These are phyloP conservation scores for Chamaecyparis obtusa DNA, from an alignment of 75 land plant species.

Conservation along the genomic window DNA sequence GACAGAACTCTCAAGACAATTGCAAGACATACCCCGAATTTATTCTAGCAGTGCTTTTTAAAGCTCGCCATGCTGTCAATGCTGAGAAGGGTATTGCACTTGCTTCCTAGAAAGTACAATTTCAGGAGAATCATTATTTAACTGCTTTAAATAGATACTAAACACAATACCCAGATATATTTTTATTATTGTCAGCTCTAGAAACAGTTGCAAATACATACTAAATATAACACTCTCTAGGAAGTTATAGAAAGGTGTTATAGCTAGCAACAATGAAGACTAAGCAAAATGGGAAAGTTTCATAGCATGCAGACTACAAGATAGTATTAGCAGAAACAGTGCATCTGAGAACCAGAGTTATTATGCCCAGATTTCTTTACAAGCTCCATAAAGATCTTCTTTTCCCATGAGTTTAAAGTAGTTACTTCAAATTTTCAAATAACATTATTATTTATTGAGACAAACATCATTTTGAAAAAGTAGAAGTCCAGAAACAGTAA, in stretches of 20 bases:
- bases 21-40: slow-evolving; percentile 58
- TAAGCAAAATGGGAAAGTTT: not conserved
- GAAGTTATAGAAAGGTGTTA: not conserved
- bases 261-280: not conserved
- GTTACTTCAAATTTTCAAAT: not conserved
- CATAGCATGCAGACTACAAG: not conserved
- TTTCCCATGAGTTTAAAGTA: not conserved
- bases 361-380: not conserved
- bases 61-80: slow-evolving; percentile 96
- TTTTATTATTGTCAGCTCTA: not conserved
- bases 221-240: not conserved
- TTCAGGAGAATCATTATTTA: not conserved
- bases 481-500: not conserved
- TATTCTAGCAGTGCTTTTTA: slow-evolving; percentile 80
- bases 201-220: not conserved
- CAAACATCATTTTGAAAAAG: not conserved
- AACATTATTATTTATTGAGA: not conserved
- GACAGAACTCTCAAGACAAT: not conserved
- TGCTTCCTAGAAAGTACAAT: slow-evolving; percentile 61
- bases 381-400: not conserved
- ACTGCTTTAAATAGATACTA: not conserved
- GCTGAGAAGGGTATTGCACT: slow-evolving; percentile 99
- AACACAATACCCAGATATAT: not conserved
- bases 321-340: not conserved
- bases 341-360: not conserved